These are phyloP conservation scores for Chlorella ohadii DNA, from an alignment of 139 green algal species.

Conservation along the genomic window DNA sequence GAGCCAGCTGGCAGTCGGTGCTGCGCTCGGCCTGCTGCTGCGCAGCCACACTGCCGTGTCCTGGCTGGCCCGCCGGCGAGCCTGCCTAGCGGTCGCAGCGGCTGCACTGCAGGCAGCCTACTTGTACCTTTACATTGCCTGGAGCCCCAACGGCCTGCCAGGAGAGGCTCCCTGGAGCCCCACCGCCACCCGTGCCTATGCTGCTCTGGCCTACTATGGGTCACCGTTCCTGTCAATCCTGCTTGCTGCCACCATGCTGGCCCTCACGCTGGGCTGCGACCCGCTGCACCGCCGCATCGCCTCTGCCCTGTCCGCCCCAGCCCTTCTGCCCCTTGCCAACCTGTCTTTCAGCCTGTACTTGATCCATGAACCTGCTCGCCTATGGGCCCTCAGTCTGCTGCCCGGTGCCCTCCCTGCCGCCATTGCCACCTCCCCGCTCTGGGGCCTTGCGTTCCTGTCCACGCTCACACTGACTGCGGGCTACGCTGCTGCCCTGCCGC, in stretches of 20 bases:
- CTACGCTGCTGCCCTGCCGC: background rate
- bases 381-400: background rate
- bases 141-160: background rate
- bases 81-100: background rate
- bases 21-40: conserved; percentile 23
- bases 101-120: background rate
- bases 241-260: background rate
- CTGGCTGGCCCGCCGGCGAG: background rate
- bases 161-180: background rate
- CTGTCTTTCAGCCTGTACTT: conserved; percentile 15
- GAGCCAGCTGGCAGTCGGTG: background rate
- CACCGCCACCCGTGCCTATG: background rate
- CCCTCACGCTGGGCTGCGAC: background rate
- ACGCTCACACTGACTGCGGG: background rate
- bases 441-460: background rate
- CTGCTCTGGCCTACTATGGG: background rate
- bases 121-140: background rate
- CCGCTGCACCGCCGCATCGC: background rate
- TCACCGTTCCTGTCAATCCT: background rate
- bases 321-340: background rate
- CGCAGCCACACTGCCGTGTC: background rate
- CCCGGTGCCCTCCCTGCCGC: background rate
- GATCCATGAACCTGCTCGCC: background rate
- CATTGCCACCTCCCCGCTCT: background rate
- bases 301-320: background rate